A percentile compares a stretch with the other conserved stretches of the same genome.
Conservation (phyloP, 306 rosid species). For the Casuarina glauca region DNA sequence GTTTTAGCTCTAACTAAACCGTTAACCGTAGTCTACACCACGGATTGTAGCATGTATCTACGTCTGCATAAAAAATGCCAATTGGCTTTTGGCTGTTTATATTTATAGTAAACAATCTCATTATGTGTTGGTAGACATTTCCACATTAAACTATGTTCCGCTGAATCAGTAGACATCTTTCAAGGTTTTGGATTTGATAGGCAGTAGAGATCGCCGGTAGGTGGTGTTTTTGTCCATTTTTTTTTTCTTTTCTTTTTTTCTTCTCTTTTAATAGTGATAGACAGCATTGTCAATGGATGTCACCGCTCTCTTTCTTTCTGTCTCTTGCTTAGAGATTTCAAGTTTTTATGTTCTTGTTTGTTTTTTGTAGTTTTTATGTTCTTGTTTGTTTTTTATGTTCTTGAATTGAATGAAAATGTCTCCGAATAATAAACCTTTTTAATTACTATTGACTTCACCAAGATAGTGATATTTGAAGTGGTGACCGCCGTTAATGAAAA, state of each 20-base stretch:
- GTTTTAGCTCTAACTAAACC: neutral
- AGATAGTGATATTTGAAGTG: neutral
- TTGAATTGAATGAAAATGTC: neutral
- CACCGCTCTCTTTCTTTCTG: neutral
- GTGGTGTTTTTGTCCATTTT: neutral
- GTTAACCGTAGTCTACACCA: neutral
- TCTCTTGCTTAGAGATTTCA: neutral
- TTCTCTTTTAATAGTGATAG: neutral
- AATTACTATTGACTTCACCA: neutral
- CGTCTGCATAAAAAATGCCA: neutral
- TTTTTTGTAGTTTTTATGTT: neutral
- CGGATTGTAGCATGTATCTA: neutral
- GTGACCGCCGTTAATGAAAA: neutral
- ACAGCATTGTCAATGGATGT: neutral
- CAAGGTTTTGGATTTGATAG: neutral
- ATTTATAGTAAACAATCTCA: neutral
- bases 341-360: neutral
- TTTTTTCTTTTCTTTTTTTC: neutral
- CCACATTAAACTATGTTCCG: neutral
- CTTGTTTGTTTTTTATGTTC: slow-evolving; percentile 3
- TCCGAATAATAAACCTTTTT: neutral
- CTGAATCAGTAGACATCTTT: neutral
- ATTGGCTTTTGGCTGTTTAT: neutral
- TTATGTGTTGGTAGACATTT: neutral
- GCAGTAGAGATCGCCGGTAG: neutral